These are phyloP conservation scores for Stephanodiscus triporus DNA, from an alignment of 108 stramenopile species.

Conservation along the genomic window DNA sequence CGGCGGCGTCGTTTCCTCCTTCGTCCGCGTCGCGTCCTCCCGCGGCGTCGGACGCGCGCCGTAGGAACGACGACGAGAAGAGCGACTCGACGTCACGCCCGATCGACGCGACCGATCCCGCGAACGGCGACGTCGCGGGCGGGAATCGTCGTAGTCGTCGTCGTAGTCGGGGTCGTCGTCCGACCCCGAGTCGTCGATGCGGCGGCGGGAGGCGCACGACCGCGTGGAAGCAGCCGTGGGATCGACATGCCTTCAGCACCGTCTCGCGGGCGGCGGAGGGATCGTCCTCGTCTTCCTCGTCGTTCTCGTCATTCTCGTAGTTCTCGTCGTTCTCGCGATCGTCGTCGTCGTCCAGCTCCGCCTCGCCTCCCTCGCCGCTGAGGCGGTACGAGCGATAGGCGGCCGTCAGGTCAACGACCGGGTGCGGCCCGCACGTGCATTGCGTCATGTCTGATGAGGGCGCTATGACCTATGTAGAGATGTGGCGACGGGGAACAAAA, in stretches of 20 bases:
- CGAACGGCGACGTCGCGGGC: conserved; percentile 7
- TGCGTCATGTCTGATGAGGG: too few species aligned
- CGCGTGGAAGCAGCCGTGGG: conserved; percentile 54
- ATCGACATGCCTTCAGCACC: conserved; percentile 35
- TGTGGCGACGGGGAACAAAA: too few species aligned
- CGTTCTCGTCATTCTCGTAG: not conserved
- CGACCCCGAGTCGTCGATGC: not conserved
- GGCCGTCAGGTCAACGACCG: conserved; percentile 26
- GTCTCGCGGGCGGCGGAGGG: conserved; percentile 2
- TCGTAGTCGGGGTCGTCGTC: not conserved
- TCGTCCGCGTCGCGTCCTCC: too few species aligned
- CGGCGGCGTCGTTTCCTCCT: not conserved
- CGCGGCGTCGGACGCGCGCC: not conserved
- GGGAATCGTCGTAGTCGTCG: not conserved
- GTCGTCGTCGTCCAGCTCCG: too few species aligned
- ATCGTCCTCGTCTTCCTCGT: not conserved
- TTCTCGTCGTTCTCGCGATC: not conserved
- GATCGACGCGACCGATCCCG: conserved; percentile 2
- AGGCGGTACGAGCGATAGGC: conserved; percentile 11
- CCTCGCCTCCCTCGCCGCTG: too few species aligned
- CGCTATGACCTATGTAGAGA: too few species aligned
- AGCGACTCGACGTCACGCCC: conserved; percentile 29
- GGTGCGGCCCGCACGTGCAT: conserved; percentile 43
- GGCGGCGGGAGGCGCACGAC: not conserved
- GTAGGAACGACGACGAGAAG: conserved; percentile 34